Base-by-base conservation (phyloP, 352 stramenopile genomes). In the Elongisporangium undulatum region DNA sequence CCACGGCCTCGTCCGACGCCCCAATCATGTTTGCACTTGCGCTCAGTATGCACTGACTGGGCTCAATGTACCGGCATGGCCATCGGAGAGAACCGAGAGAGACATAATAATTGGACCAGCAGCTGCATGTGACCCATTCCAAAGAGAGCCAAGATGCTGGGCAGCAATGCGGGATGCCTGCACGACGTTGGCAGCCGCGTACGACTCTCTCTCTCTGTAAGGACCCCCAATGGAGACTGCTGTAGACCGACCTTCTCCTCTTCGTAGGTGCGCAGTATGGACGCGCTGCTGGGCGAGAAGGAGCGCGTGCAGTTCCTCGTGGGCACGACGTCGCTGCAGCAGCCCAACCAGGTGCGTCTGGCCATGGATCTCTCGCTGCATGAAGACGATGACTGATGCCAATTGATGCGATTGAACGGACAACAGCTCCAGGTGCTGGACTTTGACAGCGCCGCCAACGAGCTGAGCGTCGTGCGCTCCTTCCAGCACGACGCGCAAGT, bases 231-330 rank as follows among this genome's bases (percentile, higher is more conserved):
- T 45, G 34, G n/a, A n/a, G n/a, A n/a, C 7, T 0, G 3, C 1
- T 17, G 34, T 16, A 45, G 34, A 4, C 34, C 17, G 34, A 45
- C 34, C 9, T 45, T 12, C 34, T 45, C 34, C 13, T 63, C 34
- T 15, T 10, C 12, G 10, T 17, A 90, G 80, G 71, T 83, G 49
- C 83, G 85, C 10, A 83, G 76, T 41, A 66, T 95, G 38, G 85
- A 92, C 53, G 76, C 85, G 16, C 58, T 93, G 29, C 53, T 86
- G 21, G 82, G 64, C 5, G 78, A 92, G 39, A 90, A 84, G 51
- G 75, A 86, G 49, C 63, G 68, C 49, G 67, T 73, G 58, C 81
- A 75, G 56, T 94, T 91, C 64, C 64, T 93, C 49, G 58, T 89
- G 12, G 83, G 83, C 55, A 91, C 79, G 17, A 75, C 74, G 16